Conservation (phyloP, 495 filamentous ascomycete genomes). For the Immersiella caudata region DNA sequence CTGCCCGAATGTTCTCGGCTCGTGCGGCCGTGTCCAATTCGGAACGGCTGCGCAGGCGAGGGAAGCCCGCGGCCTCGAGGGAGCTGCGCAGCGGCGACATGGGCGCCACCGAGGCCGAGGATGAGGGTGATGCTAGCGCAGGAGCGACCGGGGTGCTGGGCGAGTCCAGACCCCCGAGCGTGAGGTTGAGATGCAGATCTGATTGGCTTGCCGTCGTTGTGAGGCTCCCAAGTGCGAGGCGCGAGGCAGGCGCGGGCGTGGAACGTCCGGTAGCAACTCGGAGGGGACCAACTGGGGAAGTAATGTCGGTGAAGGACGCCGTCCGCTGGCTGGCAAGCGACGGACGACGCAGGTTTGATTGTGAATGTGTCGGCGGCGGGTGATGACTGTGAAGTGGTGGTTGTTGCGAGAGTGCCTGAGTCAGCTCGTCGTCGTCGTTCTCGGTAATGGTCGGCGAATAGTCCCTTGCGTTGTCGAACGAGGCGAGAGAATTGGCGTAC, state of each 20-base stretch:
- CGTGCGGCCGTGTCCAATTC: constrained; percentile 52
- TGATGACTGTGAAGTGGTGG: constrained; percentile 13
- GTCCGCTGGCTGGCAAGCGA: constrained; percentile 48
- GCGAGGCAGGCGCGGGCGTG: constrained; percentile 39
- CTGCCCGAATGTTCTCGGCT: constrained; percentile 52
- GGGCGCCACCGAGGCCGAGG: constrained; percentile 34
- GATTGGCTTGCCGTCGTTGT: constrained; percentile 41
- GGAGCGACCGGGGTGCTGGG: constrained; percentile 26
- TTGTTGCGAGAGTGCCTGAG: constrained; percentile 27
- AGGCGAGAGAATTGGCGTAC: constrained; percentile 55
- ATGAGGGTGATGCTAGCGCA: constrained; percentile 26
- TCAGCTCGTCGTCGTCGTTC: constrained; percentile 40
- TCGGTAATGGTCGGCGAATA: constrained; percentile 54
- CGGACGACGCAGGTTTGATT: constrained; percentile 37
- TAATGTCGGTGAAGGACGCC: constrained; percentile 44
- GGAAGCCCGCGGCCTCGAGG: constrained; percentile 51
- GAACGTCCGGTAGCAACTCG: constrained; percentile 48
- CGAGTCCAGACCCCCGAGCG: constrained; percentile 32
- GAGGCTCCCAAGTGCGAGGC: constrained; percentile 42
- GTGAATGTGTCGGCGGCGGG: constrained; percentile 24
- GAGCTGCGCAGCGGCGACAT: constrained; percentile 56
- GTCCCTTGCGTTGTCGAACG: constrained; percentile 50
- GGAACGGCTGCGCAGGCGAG: constrained; percentile 54
- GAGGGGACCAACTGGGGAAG: constrained; percentile 39
- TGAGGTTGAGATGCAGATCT: constrained; percentile 39